A percentile compares a stretch with the other conserved stretches of the same genome.
phyloP scores from a whole-genome alignment of 176 grass and related monocot species.

The Oryza officinalis region DNA sequence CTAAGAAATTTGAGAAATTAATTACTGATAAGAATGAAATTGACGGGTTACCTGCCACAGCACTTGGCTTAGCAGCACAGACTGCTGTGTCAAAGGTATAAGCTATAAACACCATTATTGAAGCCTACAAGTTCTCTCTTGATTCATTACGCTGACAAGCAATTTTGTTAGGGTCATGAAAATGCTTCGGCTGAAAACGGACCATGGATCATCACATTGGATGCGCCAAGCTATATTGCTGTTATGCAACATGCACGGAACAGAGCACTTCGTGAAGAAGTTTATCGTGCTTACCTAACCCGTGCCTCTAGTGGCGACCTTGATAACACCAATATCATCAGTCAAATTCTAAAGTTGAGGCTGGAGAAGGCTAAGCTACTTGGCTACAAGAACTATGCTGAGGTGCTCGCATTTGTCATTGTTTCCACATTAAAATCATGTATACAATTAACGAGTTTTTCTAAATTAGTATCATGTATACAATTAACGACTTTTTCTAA shows the following conservation, averaged over 20 bases:
- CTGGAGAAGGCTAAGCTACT: constrained; percentile 92
- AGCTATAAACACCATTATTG: not conserved
- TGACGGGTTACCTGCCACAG: constrained; percentile 75
- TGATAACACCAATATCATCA: constrained; percentile 84
- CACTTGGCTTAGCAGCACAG: constrained; percentile 88
- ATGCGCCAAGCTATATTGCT: constrained; percentile 80
- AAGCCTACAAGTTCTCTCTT: not conserved
- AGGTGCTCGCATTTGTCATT: constrained; percentile 40
- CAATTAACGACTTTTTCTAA: constrained; percentile 4
- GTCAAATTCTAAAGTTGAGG: constrained; percentile 79
- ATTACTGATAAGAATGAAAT: constrained; percentile 89
- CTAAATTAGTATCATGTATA: constrained; percentile 4
- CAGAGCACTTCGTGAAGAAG: constrained; percentile 84
- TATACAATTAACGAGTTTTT: not conserved
- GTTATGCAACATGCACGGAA: constrained; percentile 96
- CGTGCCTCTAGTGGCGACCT: constrained; percentile 87
- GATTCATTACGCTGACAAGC: not conserved
- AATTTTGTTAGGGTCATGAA: constrained; percentile 71
- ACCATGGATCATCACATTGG: constrained; percentile 93
- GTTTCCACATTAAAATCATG: not conserved
- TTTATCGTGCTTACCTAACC: constrained; percentile 75
- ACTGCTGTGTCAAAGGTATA: constrained; percentile 76
- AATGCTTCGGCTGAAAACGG: constrained; percentile 90
- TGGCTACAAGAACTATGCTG: constrained; percentile 92
- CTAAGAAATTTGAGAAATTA: constrained; percentile 92